phyloP scores from a whole-genome alignment of 73 alveolate genomes.

The Blepharisma stoltei region DNA sequence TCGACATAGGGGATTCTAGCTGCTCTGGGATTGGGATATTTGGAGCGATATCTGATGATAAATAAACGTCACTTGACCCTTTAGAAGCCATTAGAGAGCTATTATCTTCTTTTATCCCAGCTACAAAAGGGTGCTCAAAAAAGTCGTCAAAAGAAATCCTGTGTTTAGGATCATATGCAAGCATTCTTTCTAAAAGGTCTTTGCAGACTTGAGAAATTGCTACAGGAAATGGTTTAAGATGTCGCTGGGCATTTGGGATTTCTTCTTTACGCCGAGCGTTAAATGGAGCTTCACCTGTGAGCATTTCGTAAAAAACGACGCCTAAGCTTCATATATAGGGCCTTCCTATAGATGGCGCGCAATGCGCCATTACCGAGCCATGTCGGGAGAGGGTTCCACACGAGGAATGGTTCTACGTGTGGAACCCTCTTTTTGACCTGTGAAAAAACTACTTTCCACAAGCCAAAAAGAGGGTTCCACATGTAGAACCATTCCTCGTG shows the following conservation, averaged over 20 bases:
- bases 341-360: too few relatives aligned
- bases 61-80: not conserved
- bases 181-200: constrained; percentile 35
- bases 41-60: too few relatives aligned
- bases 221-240: constrained; percentile 34
- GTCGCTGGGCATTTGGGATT: constrained; percentile 34
- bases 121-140: constrained; percentile 60
- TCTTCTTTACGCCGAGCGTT: constrained; percentile 33
- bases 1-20: too few relatives aligned
- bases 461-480: too few relatives aligned
- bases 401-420: too few relatives aligned
- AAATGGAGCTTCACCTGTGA: constrained; percentile 63
- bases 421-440: too few relatives aligned
- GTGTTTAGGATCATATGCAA: constrained; percentile 37
- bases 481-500: too few relatives aligned
- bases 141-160: constrained; percentile 54
- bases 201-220: constrained; percentile 38
- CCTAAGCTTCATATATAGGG: constrained; percentile 73
- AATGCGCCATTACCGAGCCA: too few relatives aligned
- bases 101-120: not conserved
- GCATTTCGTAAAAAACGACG: constrained; percentile 51
- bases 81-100: not conserved
- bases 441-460: too few relatives aligned
- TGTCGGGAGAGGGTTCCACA: too few relatives aligned
- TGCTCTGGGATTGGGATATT: too few relatives aligned